Base-by-base conservation (phyloP, 1,139 yeast genomes). In the Debaryomyces subglobosus region DNA sequence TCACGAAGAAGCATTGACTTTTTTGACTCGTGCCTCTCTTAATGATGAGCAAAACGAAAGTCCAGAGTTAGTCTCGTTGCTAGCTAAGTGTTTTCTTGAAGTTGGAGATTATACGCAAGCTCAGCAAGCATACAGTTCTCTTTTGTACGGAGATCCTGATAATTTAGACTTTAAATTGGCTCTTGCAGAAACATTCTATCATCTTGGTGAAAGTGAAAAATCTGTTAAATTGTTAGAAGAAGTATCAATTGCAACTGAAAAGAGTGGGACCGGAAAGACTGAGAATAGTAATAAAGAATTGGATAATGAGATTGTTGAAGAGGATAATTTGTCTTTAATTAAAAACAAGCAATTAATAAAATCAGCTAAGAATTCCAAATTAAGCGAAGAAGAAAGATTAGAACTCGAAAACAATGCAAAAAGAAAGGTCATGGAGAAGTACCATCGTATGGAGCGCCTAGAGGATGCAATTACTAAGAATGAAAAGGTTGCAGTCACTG, bases 31-130 rank as follows among this genome's bases (percentile, higher is more conserved):
- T 18, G 71, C 89, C 12, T 66, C 82, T 5, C 66, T 75, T 33
- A 64, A 77, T n/a, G 79, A 76, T 25, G 85, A 78, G 27, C 75
- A 54, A 39, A 44, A 73, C 48, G 63, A 59, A 3, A 72, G 79
- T 8, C 59, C 79, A 2, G 85, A 85, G 25, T 67, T 89, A 36
- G 80, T 80, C 20, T 71, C 74, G 21, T 79, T 89, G 1, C 74
- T 91, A 53, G 97, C 92, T 3, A 85, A 82, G 59, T 92, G 98
- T 65, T 82, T 81, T 53, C 77, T 85, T 55, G 96, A 88, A 60
- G 74, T 84, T 0, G 91, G 86, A 18, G 85, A 86, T 46, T 86
- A 81, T 53, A 78, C 71, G 13, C 81, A 82, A 41, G 97, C 99
- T 0, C 86, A 81, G 55, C 72, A 72, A 21, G 84, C 88, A 2